Evolutionary conservation across 1,284 basidiomycete genomes (phyloP).

Genomic region (Malassezia furfur): DNA sequence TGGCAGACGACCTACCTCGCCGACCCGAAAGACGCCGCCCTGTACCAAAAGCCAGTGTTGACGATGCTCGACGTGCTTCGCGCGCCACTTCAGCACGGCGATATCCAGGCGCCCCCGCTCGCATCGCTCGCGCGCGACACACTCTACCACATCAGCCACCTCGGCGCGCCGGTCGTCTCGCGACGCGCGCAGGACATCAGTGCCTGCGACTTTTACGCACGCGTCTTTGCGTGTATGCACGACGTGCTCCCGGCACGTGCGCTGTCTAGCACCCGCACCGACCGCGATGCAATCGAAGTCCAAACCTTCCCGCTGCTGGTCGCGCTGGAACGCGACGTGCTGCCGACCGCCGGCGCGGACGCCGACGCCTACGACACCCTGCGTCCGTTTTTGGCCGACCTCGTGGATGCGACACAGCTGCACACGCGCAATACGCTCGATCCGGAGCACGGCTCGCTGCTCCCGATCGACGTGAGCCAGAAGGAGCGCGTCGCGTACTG

Average conservation of each 20-base stretch:
- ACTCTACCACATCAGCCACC: background rate
- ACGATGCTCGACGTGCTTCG: constrained; percentile 1
- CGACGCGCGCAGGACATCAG: background rate
- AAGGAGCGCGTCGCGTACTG: constrained; percentile 80
- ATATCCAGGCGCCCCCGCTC: constrained; percentile 51
- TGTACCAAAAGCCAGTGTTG: constrained; percentile 1
- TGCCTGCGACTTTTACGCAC: background rate
- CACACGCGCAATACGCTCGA: constrained; percentile 49
- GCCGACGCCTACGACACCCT: constrained; percentile 67
- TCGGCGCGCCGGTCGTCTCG: background rate
- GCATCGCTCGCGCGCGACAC: background rate
- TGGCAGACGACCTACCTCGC: constrained; percentile 7
- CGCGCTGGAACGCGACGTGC: constrained; percentile 62
- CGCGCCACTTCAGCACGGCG: constrained; percentile 43
- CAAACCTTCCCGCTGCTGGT: constrained; percentile 59
- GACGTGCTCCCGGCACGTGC: background rate
- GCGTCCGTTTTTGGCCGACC: constrained; percentile 60
- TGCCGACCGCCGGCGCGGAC: constrained; percentile 63
- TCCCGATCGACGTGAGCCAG: background rate
- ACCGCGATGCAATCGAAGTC: constrained; percentile 60
- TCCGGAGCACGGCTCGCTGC: background rate
- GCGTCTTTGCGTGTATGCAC: background rate
- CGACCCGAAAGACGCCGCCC: background rate
- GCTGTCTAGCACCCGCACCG: background rate
- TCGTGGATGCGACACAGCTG: constrained; percentile 67